Percentiles rank a stretch among this genome's conserved stretches.
Conservation (phyloP, 805 yeast genomes). For the Zygoascus biomembranicola region DNA sequence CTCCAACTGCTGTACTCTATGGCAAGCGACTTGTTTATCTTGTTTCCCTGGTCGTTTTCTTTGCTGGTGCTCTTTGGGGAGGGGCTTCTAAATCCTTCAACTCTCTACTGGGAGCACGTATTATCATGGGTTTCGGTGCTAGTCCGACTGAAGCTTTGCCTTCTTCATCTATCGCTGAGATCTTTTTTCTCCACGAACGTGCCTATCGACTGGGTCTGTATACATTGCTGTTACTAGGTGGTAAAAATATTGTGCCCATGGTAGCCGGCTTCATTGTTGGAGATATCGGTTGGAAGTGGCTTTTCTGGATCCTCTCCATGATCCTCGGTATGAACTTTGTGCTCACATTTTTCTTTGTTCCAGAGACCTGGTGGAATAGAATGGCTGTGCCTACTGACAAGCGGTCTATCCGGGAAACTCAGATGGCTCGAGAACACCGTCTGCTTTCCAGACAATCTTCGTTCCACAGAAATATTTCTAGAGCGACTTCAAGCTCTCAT, state of each 20-base stretch:
- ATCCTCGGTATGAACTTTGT: constrained; percentile 40
- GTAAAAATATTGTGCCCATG: constrained; percentile 51
- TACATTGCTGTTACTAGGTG: constrained; percentile 51
- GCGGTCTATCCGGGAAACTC: constrained; percentile 40
- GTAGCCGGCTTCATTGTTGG: constrained; percentile 46
- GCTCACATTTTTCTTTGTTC: constrained; percentile 45
- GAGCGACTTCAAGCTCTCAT: not conserved
- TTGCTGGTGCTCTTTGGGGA: constrained; percentile 48
- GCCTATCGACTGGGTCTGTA: constrained; percentile 53
- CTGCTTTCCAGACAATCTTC: constrained; percentile 8
- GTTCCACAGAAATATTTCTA: not conserved
- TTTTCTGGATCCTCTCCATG: constrained; percentile 50
- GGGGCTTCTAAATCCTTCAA: constrained; percentile 43
- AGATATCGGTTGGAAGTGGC: constrained; percentile 47
- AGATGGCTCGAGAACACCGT: constrained; percentile 36
- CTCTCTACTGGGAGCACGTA: constrained; percentile 48
- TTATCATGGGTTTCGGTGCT: constrained; percentile 51
- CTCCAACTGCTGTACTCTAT: constrained; percentile 48
- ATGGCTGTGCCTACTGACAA: constrained; percentile 42
- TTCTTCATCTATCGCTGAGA: constrained; percentile 52
- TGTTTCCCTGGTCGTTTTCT: constrained; percentile 38
- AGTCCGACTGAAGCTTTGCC: constrained; percentile 56
- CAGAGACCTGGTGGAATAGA: constrained; percentile 59
- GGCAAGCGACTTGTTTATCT: constrained; percentile 49
- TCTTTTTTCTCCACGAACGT: constrained; percentile 52